These are phyloP conservation scores for Boletus fagicola DNA, from an alignment of 768 basidiomycete species.

Conservation along the genomic window DNA sequence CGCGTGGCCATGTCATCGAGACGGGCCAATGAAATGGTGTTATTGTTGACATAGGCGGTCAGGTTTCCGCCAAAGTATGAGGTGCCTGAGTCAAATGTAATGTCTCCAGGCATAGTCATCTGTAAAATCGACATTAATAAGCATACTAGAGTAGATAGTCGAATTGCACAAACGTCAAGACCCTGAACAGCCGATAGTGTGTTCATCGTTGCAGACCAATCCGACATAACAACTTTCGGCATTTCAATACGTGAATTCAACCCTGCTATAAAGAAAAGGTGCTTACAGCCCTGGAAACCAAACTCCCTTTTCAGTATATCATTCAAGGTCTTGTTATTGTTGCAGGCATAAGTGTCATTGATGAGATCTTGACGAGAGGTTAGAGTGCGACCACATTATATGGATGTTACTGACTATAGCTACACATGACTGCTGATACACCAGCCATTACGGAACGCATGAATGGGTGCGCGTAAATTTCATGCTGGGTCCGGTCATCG, in stretches of 20 bases:
- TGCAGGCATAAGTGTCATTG: slow-evolving; percentile 62
- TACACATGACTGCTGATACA: slow-evolving; percentile 67
- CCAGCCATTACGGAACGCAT: slow-evolving; percentile 61
- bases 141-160: too few relatives aligned
- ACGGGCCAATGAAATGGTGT: slow-evolving; percentile 54
- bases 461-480: slow-evolving; percentile 57
- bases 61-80: slow-evolving; percentile 61
- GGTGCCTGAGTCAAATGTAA: slow-evolving; percentile 36
- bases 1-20: slow-evolving; percentile 73
- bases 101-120: slow-evolving; percentile 77
- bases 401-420: slow-evolving; percentile 40
- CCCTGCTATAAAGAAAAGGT: not conserved
- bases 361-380: slow-evolving; percentile 41
- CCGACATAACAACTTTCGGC: slow-evolving; percentile 48
- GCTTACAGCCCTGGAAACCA: slow-evolving; percentile 61
- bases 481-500: slow-evolving; percentile 48
- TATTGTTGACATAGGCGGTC: slow-evolving; percentile 56
- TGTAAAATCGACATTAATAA: slow-evolving; percentile 23
- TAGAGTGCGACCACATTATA: not conserved
- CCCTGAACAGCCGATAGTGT: slow-evolving; percentile 55
- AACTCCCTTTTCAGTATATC: slow-evolving; percentile 64
- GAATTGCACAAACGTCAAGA: slow-evolving; percentile 48
- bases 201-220: slow-evolving; percentile 60
- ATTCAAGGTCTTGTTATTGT: slow-evolving; percentile 58
- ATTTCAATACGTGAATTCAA: not conserved